Percentiles rank a stretch among this genome's conserved stretches.
Evolutionary conservation across 2,329 filamentous ascomycete genomes (phyloP).

Genomic region (Penicillium sp.): DNA sequence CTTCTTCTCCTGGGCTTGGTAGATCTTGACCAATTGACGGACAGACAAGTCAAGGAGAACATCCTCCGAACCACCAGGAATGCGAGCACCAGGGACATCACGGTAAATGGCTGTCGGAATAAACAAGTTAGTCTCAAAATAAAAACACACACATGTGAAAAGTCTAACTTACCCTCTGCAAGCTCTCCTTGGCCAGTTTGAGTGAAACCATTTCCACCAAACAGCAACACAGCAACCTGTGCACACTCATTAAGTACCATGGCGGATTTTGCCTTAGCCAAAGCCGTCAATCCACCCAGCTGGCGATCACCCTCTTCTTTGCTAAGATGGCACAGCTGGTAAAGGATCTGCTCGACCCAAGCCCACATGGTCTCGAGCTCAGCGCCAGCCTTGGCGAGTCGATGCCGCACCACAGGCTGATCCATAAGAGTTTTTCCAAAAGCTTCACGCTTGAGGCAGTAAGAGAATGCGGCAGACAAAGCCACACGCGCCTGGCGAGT

Average conservation of each 20-base stretch:
- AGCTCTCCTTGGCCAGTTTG: constrained; percentile 69
- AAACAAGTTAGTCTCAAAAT: constrained; percentile 22
- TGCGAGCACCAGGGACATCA: constrained; percentile 62
- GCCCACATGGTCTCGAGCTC: constrained; percentile 69
- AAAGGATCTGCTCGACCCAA: constrained; percentile 71
- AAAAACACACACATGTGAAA: constrained; percentile 1
- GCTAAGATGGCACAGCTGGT: constrained; percentile 63
- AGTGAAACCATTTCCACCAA: constrained; percentile 74
- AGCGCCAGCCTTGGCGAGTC: constrained; percentile 69
- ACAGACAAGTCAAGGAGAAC: constrained; percentile 70
- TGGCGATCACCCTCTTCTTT: constrained; percentile 50
- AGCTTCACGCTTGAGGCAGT: constrained; percentile 65
- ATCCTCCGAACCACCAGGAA: constrained; percentile 71
- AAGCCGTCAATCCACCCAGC: constrained; percentile 69
- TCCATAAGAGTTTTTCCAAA: constrained; percentile 70
- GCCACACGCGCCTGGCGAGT: constrained; percentile 65
- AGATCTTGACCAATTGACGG: constrained; percentile 70
- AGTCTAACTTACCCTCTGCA: constrained; percentile 59
- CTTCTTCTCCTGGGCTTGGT: constrained; percentile 39
- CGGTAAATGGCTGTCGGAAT: constrained; percentile 58
- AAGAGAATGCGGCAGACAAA: constrained; percentile 60
- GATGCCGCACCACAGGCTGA: constrained; percentile 71
- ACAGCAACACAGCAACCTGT: constrained; percentile 67
- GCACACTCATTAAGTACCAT: constrained; percentile 73
- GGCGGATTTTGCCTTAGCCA: constrained; percentile 71